Evolutionary conservation across 371 early-diverging fungal genomes (phyloP), one percentile per base, ranked within the genome.

Genomic region (Actinomortierella wolfii): DNA sequence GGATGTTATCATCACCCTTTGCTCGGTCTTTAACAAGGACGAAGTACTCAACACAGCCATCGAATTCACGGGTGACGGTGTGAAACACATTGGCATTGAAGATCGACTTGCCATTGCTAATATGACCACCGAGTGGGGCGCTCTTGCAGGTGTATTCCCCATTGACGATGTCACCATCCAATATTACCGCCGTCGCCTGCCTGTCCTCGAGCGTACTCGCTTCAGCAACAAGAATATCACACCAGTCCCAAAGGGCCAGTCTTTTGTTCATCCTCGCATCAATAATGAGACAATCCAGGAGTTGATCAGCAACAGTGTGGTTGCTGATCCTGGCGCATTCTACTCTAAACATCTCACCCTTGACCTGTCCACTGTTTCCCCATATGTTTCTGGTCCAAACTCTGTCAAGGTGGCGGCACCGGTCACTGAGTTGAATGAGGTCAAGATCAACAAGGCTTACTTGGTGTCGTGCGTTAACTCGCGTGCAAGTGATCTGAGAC

Each of bases 111-210:
- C 97, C 41, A 94, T 97, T 62, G 89, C 97, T 62, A 97, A 97
- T 78, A 96, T 97, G 98, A 96, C 98, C 2, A 97, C 98, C 20
- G 98, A 97, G 76, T 97, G 98, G 98, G 98, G 98, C 67, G 96
- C 97, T 3, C 83, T 97, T 17, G 98, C 96, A 20, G 97, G 96
- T 54, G 89, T 97, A 2, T 97, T 97, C 78, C 94, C 96, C 6
- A 93, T 94, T 15, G 96, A 97, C 79, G 81, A 88, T 1, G 67
- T 80, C 3, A 92, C 94, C 0, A 76, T 90, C 47, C 81, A 80
- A 8, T 96, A 88, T 81, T 85, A 91, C 46, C 76, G 86, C 34
- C 82, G 81, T 24, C 86, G 94, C 17, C 82, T 89, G 56, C 76
- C 78, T 8, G 79, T 82, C 14, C 76, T 91, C 15, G 81, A 84